Percentiles rank a stretch among this genome's conserved stretches.
phyloP scores from a whole-genome alignment of 805 yeast genomes.

The Diddensiella santjacobensis region DNA sequence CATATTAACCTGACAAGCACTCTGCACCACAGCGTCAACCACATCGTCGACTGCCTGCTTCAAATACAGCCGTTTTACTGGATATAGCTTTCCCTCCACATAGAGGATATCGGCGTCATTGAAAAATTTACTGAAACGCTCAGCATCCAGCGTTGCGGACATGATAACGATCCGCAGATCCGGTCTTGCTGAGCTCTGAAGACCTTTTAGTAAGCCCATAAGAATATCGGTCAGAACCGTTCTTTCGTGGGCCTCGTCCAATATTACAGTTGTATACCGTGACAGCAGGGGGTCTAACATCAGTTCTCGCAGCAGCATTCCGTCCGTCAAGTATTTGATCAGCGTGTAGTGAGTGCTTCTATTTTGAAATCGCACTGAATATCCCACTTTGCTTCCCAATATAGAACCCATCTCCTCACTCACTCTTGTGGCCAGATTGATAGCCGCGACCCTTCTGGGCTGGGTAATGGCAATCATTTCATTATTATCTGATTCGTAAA shows the following conservation, averaged over 20 bases:
- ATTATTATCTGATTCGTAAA: conserved; percentile 47
- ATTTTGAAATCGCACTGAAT: conserved; percentile 88
- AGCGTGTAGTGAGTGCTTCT: conserved; percentile 55
- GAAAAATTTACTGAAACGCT: conserved; percentile 73
- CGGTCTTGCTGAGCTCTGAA: conserved; percentile 50
- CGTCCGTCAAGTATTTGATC: conserved; percentile 88
- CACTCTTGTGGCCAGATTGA: conserved; percentile 87
- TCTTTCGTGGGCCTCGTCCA: conserved; percentile 98
- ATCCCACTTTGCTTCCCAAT: conserved; percentile 83
- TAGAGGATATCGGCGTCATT: conserved; percentile 71
- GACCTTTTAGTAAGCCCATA: conserved; percentile 78
- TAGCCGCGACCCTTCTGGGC: conserved; percentile 97
- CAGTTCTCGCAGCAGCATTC: conserved; percentile 91
- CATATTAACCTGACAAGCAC: conserved; percentile 73
- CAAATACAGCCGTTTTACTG: conserved; percentile 71
- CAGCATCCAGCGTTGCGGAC: conserved; percentile 97
- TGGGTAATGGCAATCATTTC: conserved; percentile 86
- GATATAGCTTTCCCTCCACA: conserved; percentile 86
- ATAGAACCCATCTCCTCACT: conserved; percentile 78
- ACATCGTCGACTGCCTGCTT: conserved; percentile 69
- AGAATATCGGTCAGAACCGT: conserved; percentile 87
- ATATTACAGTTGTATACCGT: conserved; percentile 69
- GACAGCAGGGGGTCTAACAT: conserved; percentile 66
- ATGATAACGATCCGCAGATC: conserved; percentile 73
- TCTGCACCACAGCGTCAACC: conserved; percentile 70